These are phyloP conservation scores for Groenewaldozyma auringiensis DNA, from an alignment of 1,139 yeast species.

Conservation along the genomic window DNA sequence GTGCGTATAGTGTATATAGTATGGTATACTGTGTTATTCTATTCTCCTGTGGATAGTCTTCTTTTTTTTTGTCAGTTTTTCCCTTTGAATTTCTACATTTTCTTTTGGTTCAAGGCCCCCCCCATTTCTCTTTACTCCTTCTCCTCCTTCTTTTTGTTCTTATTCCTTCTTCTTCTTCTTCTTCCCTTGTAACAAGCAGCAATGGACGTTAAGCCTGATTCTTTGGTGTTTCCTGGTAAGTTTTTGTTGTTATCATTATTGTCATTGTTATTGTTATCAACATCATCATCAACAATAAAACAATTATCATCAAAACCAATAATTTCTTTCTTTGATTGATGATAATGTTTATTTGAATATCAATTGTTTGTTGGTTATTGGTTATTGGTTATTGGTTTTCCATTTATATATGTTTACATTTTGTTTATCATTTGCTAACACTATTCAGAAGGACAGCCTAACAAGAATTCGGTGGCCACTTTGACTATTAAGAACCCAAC, in stretches of 20 bases:
- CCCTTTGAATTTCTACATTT: not conserved
- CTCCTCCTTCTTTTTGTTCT: no score
- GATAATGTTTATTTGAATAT: no score
- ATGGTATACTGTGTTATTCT: no score
- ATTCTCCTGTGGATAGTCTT: no score
- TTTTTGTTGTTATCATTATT: slow-evolving; percentile 17
- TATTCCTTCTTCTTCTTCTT: no score
- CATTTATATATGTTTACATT: slow-evolving; percentile 1
- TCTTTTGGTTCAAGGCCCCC: not conserved
- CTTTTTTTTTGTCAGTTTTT: slow-evolving; percentile 3
- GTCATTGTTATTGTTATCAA: not conserved
- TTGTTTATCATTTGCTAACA: not conserved
- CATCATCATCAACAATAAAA: not conserved
- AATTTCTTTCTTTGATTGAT: no score
- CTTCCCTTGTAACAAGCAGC: no score
- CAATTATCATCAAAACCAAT: no score
- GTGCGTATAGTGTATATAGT: no score
- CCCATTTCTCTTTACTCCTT: no score
- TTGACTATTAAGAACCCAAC: slow-evolving; percentile 64
- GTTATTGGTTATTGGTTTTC: slow-evolving; percentile 3
- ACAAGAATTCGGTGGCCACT: slow-evolving; percentile 55
- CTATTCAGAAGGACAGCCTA: not conserved
- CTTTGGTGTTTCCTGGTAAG: slow-evolving; percentile 71
- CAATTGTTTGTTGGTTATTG: not conserved
- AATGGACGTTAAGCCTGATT: slow-evolving; percentile 57